These are phyloP conservation scores for Cenchrus fungigraminus DNA, from an alignment of 176 grass and related monocot species.

Conservation along the genomic window DNA sequence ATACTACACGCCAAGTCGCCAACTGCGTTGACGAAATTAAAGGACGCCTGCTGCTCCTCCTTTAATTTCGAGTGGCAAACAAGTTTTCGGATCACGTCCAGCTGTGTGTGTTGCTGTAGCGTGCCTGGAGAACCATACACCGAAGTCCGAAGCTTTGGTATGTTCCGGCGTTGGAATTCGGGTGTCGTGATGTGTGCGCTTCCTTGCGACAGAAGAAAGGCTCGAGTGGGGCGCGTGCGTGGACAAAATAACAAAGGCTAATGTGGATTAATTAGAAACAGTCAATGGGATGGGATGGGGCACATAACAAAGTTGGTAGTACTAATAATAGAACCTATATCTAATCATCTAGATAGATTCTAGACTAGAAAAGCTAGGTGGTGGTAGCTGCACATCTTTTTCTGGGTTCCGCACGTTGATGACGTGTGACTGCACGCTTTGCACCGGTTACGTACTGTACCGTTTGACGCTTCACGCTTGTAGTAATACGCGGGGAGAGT, in stretches of 20 bases:
- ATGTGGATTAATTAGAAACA: background rate
- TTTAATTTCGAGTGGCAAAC: background rate
- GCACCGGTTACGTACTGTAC: background rate
- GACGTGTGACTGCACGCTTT: background rate
- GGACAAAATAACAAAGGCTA: conserved; percentile 18
- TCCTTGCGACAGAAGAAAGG: conserved; percentile 20
- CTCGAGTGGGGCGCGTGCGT: conserved; percentile 1
- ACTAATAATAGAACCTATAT: background rate
- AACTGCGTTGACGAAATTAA: background rate
- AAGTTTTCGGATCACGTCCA: background rate
- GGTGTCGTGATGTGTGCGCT: background rate
- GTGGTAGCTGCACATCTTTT: background rate
- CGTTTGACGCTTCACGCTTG: too few relatives aligned
- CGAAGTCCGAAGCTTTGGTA: background rate
- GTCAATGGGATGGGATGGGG: conserved; percentile 16
- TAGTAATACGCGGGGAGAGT: too few relatives aligned
- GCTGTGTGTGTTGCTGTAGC: conserved; percentile 10
- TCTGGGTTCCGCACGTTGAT: background rate
- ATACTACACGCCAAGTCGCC: background rate
- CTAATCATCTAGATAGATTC: background rate
- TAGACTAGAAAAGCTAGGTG: background rate
- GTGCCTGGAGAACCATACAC: background rate
- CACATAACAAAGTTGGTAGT: background rate
- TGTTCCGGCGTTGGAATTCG: background rate
- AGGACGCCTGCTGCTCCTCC: background rate